Evolutionary conservation across 257 asterid species (phyloP), one percentile per base, ranked within the genome.

Genomic region (Datura wrightii): DNA sequence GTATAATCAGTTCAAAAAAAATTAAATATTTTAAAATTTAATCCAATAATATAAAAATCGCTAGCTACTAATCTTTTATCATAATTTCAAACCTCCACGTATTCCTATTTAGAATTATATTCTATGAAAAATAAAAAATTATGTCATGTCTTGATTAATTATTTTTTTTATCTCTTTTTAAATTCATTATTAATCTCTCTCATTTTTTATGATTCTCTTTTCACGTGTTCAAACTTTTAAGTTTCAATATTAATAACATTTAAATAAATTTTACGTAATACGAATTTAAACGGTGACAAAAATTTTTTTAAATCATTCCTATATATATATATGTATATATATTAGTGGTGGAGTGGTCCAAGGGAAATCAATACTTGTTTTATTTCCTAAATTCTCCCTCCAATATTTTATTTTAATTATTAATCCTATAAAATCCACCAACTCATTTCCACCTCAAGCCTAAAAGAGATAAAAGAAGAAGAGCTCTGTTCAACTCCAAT

Each of bases 401-500:
- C 90, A 84, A 70, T 62, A 80, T 79, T 83, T 83, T 48, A 74
- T 74, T 34, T 70, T 18, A 41, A 16, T 18, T 24, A 36, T 66
- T 36, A 41, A 48, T 84, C 71, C 81, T 50, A 79, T 74, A 83
- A 62, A 46, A 16, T 11, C 53, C 16, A 74, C 60, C 3, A 72
- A 13, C 11, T 58, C 36, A 41, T 31, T 79, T 80, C 1, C 3
- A 16, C 15, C 5, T 10, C 15, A 79, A 41, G 5, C 8, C 67
- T 59, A 36, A 44, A 72, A 72, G n/a, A 53, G 48, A 67, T 50
- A 56, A 67, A 59, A 42, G 79, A 82, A 86, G 78, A 70, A 58
- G 19, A 83, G 79, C 82, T 79, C 66, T 14, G 37, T 85, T 54
- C 82, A 85, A 82, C 85, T 71, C 31, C 87, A 83, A 92, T 89